Evolutionary conservation across 768 basidiomycete species (phyloP).

Genomic region (Tylopilus felleus): DNA sequence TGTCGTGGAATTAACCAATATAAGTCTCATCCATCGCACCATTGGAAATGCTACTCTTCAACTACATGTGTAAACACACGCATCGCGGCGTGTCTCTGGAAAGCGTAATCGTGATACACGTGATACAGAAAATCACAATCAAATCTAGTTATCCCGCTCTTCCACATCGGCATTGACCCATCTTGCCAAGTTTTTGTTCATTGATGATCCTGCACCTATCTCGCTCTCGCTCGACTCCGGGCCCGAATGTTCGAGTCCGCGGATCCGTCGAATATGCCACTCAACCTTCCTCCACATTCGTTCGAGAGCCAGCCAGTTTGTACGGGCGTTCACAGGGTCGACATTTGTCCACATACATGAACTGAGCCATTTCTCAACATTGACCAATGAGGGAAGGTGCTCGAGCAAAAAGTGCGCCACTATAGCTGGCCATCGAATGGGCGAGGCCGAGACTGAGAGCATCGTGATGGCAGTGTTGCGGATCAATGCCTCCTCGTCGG

Average conservation of each 20-base stretch:
- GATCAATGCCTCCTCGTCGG: no score
- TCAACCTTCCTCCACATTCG: not conserved
- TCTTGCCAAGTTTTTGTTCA: not conserved
- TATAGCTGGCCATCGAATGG: not conserved
- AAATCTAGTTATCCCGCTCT: no score
- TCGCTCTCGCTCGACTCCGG: not conserved
- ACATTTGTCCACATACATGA: not conserved
- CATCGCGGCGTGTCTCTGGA: not conserved
- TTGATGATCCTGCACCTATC: no score
- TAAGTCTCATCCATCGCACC: not conserved
- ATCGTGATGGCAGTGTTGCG: not conserved
- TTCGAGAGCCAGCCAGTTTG: not conserved
- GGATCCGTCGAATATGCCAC: not conserved
- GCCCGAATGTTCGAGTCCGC: not conserved
- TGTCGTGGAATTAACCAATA: conserved; percentile 17
- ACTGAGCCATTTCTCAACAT: not conserved
- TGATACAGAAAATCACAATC: not conserved
- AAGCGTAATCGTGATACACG: no score
- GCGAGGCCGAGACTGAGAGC: not conserved
- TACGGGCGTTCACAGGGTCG: no score
- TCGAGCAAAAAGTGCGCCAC: not conserved
- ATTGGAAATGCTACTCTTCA: not conserved
- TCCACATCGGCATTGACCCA: no score
- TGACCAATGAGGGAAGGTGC: not conserved
- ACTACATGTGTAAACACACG: not conserved